phyloP scores from a whole-genome alignment of 2,329 filamentous ascomycete species.

The Alternaria longipes region DNA sequence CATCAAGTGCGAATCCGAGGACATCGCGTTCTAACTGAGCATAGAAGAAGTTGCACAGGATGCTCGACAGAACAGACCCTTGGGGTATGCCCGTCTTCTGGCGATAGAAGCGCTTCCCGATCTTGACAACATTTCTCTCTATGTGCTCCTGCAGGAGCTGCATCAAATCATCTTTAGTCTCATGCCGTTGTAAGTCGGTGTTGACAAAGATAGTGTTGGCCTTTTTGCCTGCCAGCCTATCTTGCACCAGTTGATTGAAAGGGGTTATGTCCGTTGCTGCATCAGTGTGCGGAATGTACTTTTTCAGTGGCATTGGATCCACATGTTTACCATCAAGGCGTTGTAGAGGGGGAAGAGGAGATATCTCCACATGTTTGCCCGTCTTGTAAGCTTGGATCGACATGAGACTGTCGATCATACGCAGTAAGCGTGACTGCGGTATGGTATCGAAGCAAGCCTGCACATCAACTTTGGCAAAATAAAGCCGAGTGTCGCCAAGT shows the following conservation, averaged over 20 bases:
- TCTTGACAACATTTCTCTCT: slow-evolving; percentile 83
- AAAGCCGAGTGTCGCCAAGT: slow-evolving; percentile 62
- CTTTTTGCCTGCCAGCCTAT: slow-evolving; percentile 47
- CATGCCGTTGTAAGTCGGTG: slow-evolving; percentile 65
- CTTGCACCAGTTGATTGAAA: slow-evolving; percentile 46
- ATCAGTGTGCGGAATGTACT: slow-evolving; percentile 53
- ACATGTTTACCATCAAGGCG: slow-evolving; percentile 40
- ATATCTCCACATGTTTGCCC: slow-evolving; percentile 77
- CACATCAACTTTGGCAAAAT: slow-evolving; percentile 93
- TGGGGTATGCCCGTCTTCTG: slow-evolving; percentile 93
- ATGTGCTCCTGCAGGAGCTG: slow-evolving; percentile 81
- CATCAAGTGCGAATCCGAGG: slow-evolving; percentile 71
- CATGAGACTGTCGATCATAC: slow-evolving; percentile 68
- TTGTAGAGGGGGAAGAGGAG: slow-evolving; percentile 54
- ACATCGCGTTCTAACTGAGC: slow-evolving; percentile 79
- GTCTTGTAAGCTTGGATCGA: slow-evolving; percentile 72
- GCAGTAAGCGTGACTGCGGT: slow-evolving; percentile 77
- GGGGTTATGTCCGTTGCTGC: slow-evolving; percentile 40
- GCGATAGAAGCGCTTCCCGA: slow-evolving; percentile 87
- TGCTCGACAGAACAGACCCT: slow-evolving; percentile 85
- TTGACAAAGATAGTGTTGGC: slow-evolving; percentile 80
- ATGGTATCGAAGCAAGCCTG: slow-evolving; percentile 95
- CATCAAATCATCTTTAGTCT: slow-evolving; percentile 69
- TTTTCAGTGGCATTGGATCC: slow-evolving; percentile 47
- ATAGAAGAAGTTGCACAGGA: slow-evolving; percentile 96